Conservation (phyloP, 495 filamentous ascomycete species). For the Podospora fimiseda region DNA sequence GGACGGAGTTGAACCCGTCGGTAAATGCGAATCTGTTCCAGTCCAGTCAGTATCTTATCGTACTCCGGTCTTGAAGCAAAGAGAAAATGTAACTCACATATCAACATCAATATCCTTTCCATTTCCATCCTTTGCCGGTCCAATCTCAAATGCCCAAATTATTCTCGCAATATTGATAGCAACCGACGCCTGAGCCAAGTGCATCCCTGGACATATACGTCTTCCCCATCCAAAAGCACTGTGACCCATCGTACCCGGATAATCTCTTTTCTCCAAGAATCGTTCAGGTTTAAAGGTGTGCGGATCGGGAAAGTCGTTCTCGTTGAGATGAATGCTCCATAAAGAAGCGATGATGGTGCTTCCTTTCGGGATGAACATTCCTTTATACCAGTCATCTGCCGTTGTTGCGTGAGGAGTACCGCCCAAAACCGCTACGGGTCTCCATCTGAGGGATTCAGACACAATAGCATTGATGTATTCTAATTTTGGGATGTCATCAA, state of each 20-base stretch:
- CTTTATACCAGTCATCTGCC: constrained; percentile 49
- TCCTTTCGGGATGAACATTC: constrained; percentile 47
- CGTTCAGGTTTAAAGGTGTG: constrained; percentile 44
- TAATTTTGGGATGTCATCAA: constrained; percentile 40
- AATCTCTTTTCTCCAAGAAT: constrained; percentile 36
- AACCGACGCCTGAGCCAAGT: constrained; percentile 44
- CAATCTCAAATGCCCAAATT: constrained; percentile 47
- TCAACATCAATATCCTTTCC: constrained; percentile 46
- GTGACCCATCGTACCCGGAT: constrained; percentile 47
- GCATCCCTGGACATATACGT: constrained; percentile 51
- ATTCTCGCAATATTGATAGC: constrained; percentile 48
- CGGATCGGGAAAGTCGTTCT: constrained; percentile 51
- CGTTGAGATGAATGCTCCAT: constrained; percentile 51
- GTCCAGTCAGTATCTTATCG: not conserved
- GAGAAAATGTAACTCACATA: constrained; percentile 32
- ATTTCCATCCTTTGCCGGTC: constrained; percentile 36
- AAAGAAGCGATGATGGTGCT: constrained; percentile 47
- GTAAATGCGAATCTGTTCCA: constrained; percentile 40
- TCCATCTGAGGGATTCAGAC: constrained; percentile 48
- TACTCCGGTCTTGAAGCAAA: not conserved
- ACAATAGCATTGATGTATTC: constrained; percentile 43
- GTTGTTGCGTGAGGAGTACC: constrained; percentile 55
- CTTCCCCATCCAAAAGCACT: constrained; percentile 55
- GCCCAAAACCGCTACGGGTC: constrained; percentile 43
- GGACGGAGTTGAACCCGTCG: constrained; percentile 47